Conservation (phyloP, 2,329 filamentous ascomycete genomes). For the Venturia nashicola region DNA sequence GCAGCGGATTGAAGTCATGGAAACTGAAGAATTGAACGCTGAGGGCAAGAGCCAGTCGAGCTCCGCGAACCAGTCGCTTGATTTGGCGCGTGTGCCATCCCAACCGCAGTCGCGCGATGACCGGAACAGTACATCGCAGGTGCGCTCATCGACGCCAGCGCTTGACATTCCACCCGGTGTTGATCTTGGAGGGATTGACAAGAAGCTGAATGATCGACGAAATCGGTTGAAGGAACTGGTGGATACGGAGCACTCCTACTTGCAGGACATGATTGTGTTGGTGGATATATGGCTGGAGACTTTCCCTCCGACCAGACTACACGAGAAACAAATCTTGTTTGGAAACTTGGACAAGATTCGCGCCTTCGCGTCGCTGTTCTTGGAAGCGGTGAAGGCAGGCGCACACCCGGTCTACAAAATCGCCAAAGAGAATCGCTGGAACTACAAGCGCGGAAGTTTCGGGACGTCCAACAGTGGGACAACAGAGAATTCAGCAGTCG, state of each 20-base stretch:
- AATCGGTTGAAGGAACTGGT: conserved; percentile 84
- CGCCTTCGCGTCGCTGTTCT: conserved; percentile 69
- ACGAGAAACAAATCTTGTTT: conserved; percentile 84
- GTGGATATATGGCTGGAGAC: conserved; percentile 97
- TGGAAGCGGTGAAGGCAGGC: conserved; percentile 68
- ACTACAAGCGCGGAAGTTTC: conserved; percentile 38
- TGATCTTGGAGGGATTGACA: conserved; percentile 20
- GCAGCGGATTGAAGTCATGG: neutral
- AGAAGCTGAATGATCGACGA: conserved; percentile 58
- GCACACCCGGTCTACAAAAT: conserved; percentile 69
- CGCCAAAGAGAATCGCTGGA: conserved; percentile 40
- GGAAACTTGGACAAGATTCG: conserved; percentile 88
- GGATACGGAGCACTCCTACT: conserved; percentile 83
- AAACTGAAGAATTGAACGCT: neutral
- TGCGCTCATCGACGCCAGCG: neutral
- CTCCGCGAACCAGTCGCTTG: neutral
- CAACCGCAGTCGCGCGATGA: neutral
- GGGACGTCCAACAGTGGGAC: conserved; percentile 29
- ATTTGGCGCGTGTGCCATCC: neutral
- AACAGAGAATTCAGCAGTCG: conserved; percentile 16
- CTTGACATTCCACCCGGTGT: neutral
- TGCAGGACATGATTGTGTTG: conserved; percentile 92
- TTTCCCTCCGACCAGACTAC: conserved; percentile 53
- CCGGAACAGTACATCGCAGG: neutral
- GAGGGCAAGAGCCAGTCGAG: neutral